Percentiles rank a stretch among this genome's conserved stretches.
Conservation (phyloP, 208 protist species). For the Porcisia deanei region DNA sequence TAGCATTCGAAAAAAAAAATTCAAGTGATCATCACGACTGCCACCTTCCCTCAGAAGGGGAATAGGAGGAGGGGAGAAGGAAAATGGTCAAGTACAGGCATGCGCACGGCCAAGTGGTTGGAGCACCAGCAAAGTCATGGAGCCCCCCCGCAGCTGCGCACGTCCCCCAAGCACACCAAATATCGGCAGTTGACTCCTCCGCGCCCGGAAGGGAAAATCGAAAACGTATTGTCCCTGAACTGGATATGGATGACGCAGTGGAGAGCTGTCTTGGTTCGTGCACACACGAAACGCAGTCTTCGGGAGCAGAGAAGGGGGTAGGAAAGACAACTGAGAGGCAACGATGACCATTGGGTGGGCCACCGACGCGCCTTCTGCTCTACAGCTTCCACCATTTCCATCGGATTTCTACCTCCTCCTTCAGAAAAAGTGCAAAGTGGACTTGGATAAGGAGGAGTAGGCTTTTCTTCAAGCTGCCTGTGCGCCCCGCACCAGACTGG, state of each 20-base stretch:
- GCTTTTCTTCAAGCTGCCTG: slow-evolving; percentile 19
- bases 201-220: neutral
- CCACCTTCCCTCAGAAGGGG: neutral
- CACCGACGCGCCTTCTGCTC: neutral
- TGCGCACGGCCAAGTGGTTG: neutral
- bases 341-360: neutral
- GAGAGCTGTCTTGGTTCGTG: neutral
- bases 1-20: neutral
- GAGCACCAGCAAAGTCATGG: neutral
- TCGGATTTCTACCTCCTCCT: slow-evolving; percentile 47
- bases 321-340: neutral
- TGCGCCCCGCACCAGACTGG: neutral
- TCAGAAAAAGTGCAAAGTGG: slow-evolving; percentile 46
- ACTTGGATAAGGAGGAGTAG: slow-evolving; percentile 62
- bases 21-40: neutral
- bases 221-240: neutral
- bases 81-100: neutral
- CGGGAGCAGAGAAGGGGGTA: neutral
- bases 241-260: neutral
- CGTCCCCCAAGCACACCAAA: neutral
- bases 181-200: neutral
- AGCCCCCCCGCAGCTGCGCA: neutral
- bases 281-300: neutral
- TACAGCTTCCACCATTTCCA: slow-evolving; percentile 62
- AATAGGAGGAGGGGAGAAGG: neutral